phyloP scores from a whole-genome alignment of 1,284 basidiomycete species.

The Anthracocystis walkeri region DNA sequence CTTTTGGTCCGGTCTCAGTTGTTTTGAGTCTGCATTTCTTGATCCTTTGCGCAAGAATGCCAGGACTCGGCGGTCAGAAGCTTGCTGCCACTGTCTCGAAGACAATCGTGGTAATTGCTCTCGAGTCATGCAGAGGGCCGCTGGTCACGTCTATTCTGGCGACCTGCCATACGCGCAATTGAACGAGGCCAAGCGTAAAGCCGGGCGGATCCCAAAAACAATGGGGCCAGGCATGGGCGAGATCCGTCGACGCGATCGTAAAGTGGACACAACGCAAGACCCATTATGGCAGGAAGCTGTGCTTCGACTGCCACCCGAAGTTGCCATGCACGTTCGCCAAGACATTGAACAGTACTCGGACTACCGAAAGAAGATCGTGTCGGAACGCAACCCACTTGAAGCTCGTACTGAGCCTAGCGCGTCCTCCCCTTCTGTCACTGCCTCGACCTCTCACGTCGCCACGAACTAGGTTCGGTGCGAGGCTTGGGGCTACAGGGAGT shows the following conservation, averaged over 20 bases:
- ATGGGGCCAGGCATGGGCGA: neutral
- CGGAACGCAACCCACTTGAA: neutral
- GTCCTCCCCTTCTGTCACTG: no score
- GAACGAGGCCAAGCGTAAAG: neutral
- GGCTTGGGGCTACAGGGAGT: no score
- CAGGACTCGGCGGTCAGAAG: neutral
- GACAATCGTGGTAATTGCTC: neutral
- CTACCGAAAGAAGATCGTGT: neutral
- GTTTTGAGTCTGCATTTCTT: neutral
- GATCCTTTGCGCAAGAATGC: neutral
- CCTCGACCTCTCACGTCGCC: no score
- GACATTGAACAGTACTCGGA: neutral
- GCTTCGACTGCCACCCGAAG: neutral
- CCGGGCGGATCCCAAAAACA: neutral
- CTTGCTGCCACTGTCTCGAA: neutral
- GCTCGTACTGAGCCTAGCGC: neutral
- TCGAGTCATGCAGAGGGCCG: neutral
- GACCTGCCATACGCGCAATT: neutral
- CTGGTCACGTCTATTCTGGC: neutral
- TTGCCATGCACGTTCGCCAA: neutral
- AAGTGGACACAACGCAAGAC: neutral
- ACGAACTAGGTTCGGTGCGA: no score
- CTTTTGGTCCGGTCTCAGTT: neutral
- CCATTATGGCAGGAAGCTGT: neutral
- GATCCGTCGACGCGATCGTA: neutral